Evolutionary conservation across 1,139 yeast species (phyloP).

Genomic region (Yamadazyma trypodendri): DNA sequence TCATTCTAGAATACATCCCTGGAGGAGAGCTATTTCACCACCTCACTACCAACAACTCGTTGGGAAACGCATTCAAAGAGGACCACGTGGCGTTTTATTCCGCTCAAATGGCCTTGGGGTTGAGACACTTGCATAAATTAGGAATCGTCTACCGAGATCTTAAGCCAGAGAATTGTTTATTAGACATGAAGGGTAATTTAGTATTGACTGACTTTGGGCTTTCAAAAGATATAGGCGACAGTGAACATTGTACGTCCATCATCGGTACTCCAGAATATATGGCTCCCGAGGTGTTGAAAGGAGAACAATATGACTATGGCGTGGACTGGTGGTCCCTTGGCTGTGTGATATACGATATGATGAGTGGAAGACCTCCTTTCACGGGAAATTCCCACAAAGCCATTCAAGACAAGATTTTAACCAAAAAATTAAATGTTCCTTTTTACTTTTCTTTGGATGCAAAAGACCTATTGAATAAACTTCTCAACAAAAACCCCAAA

Average conservation of each 20-base stretch:
- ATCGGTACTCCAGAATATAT: conserved; percentile 74
- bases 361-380: conserved; percentile 91
- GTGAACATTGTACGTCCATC: conserved; percentile 59
- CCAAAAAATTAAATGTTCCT: conserved; percentile 69
- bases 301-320: conserved; percentile 29
- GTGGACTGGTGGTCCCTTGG: conserved; percentile 44
- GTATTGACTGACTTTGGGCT: conserved; percentile 89
- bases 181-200: conserved; percentile 73
- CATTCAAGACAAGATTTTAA: conserved; percentile 74
- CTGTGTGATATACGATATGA: conserved; percentile 70
- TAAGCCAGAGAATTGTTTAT: conserved; percentile 87
- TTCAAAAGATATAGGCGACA: conserved; percentile 61
- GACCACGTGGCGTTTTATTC: conserved; percentile 35
- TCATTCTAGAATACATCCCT: conserved; percentile 34
- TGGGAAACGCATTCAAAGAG: conserved; percentile 28
- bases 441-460: conserved; percentile 79
- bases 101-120: conserved; percentile 35
- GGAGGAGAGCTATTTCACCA: conserved; percentile 40
- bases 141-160: conserved; percentile 64
- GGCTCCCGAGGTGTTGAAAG: conserved; percentile 38
- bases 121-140: conserved; percentile 29
- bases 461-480: conserved; percentile 67
- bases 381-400: conserved; percentile 81
- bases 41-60: conserved; percentile 24
- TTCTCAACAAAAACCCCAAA: conserved; percentile 69